Evolutionary conservation across 495 filamentous ascomycete genomes (phyloP), one percentile per base, ranked within the genome.

Genomic region (Aspergillus baeticus): DNA sequence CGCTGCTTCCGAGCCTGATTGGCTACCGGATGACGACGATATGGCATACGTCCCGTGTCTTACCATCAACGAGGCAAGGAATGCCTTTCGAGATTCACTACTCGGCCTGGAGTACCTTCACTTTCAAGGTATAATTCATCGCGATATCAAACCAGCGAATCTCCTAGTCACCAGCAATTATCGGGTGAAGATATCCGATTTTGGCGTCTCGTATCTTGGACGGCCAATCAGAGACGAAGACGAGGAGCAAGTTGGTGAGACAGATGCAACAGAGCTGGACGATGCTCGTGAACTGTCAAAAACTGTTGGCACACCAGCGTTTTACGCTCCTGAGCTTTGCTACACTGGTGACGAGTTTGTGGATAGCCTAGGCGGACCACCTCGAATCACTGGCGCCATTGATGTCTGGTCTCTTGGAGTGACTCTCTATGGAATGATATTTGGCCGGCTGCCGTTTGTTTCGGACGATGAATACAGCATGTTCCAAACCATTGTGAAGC

Each of bases 111-210:
- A 98, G 65, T 98, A 96, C 66, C 80, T 99, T 6, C 94, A 99
- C 63, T 98, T 91, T 63, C 90, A 98, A 72, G 92, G 92, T 29
- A 93, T 99, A 39, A 91, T 98, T 39, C 94, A 99, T 67, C 89
- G 94, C 29, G 94, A 99, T 67, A 99, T 99, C 75, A 99, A 99
- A 69, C 94, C 94, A 0, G 92, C 93, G n/a, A 99, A 99, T 69
- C 80, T 99, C 5, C 79, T 99, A 7, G 88, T 91, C 74, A 96
- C 91, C 5, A 82, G 79, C 54, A 87, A 91, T 61, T 83, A 91
- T 63, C 84, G 88, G 11, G 89, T 96, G 59, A 99, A 98, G 77
- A 99, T 99, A 44, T 98, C 94, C n/a, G 94, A 99, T 66, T 99
- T 99, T 74, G 94, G 94, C 26, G 94, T 99, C 4, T 98, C 94